A percentile compares a stretch with the other conserved stretches of the same genome.
phyloP scores from a whole-genome alignment of 805 yeast species.

The Yarrowia sp. region DNA sequence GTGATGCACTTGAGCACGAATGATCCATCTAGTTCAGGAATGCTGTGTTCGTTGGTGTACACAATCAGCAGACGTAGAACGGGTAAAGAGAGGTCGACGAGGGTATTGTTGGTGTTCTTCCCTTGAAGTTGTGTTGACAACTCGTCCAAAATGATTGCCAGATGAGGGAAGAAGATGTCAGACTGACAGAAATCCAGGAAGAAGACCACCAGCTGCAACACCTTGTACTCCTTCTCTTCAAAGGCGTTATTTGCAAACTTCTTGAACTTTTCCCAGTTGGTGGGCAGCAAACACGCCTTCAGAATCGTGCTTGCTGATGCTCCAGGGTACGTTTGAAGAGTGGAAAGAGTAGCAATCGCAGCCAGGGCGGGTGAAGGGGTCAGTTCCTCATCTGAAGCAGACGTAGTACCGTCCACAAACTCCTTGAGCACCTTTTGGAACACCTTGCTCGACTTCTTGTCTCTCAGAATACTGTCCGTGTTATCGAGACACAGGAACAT shows the following conservation, averaged over 20 bases:
- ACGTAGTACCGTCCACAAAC: slow-evolving; percentile 55
- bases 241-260: slow-evolving; percentile 7
- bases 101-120: not conserved
- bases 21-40: slow-evolving; percentile 9
- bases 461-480: slow-evolving; percentile 13
- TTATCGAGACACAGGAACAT: slow-evolving; percentile 8
- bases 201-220: slow-evolving; percentile 23
- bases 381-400: slow-evolving; percentile 2
- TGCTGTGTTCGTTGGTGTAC: slow-evolving; percentile 4
- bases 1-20: slow-evolving; percentile 20
- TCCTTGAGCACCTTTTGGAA: slow-evolving; percentile 72
- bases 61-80: slow-evolving; percentile 25
- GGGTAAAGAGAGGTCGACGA: slow-evolving; percentile 18
- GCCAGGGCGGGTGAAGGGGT: slow-evolving; percentile 20
- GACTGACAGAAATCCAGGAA: slow-evolving; percentile 31
- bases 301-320: slow-evolving; percentile 12
- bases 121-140: not conserved
- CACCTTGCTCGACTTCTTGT: slow-evolving; percentile 52
- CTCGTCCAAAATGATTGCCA: slow-evolving; percentile 13
- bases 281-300: slow-evolving; percentile 4
- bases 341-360: slow-evolving; percentile 24
- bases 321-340: slow-evolving; percentile 37
- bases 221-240: slow-evolving; percentile 11
- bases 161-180: slow-evolving; percentile 8
- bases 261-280: slow-evolving; percentile 14